These are phyloP conservation scores for Arabis alpina DNA, from an alignment of 345 rosid genomes.

Conservation along the genomic window DNA sequence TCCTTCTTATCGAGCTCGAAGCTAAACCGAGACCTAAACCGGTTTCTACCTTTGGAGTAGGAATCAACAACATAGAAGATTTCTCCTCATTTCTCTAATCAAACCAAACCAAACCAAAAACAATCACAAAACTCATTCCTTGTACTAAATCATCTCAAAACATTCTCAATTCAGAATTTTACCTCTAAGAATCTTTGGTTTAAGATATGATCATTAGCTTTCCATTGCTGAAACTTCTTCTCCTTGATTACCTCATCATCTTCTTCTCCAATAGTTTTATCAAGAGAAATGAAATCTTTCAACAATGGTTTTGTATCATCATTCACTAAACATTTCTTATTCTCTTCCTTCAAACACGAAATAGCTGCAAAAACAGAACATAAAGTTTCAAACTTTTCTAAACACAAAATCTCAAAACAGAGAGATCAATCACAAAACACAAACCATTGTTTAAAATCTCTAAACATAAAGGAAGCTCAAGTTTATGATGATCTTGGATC, in stretches of 20 bases:
- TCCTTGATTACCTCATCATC: constrained; percentile 39
- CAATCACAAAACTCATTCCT: constrained; percentile 10
- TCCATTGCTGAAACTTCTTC: constrained; percentile 72
- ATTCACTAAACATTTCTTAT: constrained; percentile 46
- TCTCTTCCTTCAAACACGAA: constrained; percentile 57
- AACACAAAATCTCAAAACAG: background rate
- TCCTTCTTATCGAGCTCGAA: constrained; percentile 50
- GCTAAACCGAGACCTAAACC: constrained; percentile 37
- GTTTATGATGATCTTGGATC: constrained; percentile 74
- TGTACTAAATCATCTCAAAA: constrained; percentile 2
- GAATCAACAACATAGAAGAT: constrained; percentile 51
- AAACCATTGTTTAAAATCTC: constrained; percentile 78
- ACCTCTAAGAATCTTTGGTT: constrained; percentile 31
- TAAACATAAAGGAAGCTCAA: constrained; percentile 88
- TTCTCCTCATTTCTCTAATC: constrained; percentile 52
- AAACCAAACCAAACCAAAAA: constrained; percentile 7
- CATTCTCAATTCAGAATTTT: constrained; percentile 33
- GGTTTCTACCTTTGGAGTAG: constrained; percentile 62
- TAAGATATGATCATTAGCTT: constrained; percentile 42
- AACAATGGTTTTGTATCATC: constrained; percentile 58
- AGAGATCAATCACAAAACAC: constrained; percentile 38
- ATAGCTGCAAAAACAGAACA: constrained; percentile 60
- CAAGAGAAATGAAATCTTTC: constrained; percentile 74
- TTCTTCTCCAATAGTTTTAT: constrained; percentile 42
- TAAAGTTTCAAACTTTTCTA: constrained; percentile 13